phyloP scores from a whole-genome alignment of 2,329 filamentous ascomycete genomes.

The Dryadomyces sulphureus region DNA sequence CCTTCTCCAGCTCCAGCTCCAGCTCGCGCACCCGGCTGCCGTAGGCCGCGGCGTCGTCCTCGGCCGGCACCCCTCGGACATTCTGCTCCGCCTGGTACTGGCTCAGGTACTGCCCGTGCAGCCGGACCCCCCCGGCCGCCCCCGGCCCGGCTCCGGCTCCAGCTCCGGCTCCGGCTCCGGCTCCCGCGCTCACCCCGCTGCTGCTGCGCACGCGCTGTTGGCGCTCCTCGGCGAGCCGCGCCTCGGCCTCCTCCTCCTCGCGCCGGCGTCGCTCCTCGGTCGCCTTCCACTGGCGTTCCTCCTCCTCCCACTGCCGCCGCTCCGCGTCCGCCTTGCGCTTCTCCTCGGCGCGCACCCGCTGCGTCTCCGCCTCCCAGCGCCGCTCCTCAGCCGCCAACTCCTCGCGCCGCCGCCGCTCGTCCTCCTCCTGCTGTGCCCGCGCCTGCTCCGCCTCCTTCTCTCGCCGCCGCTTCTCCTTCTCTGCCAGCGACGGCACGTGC shows the following conservation, averaged over 20 bases:
- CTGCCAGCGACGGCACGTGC: conserved; percentile 62
- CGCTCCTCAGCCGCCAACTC: conserved; percentile 35
- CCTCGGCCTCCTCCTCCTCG: conserved; percentile 53
- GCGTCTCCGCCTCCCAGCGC: conserved; percentile 39
- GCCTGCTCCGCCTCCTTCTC: conserved; percentile 43
- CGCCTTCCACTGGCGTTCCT: conserved; percentile 60
- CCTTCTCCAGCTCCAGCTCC: conserved; percentile 53
- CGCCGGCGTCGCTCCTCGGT: conserved; percentile 49
- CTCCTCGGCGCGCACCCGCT: conserved; percentile 43
- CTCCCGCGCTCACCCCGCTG: conserved; percentile 25
- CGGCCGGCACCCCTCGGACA: conserved; percentile 12
- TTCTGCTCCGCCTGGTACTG: conserved; percentile 68
- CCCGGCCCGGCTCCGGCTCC: too few relatives aligned
- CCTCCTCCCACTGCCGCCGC: conserved; percentile 56
- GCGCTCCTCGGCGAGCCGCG: conserved; percentile 55
- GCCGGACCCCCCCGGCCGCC: too few relatives aligned
- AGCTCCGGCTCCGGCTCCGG: not conserved
- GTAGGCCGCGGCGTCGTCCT: conserved; percentile 26
- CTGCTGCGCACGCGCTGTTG: conserved; percentile 45
- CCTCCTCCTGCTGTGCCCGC: conserved; percentile 35
- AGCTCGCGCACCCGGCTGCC: conserved; percentile 62
- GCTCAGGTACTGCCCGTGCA: conserved; percentile 73
- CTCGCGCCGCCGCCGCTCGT: conserved; percentile 22
- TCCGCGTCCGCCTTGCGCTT: conserved; percentile 44
- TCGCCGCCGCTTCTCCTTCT: conserved; percentile 59